phyloP scores from a whole-genome alignment of 2,329 filamentous ascomycete species.

The Eurotiales sp. region DNA sequence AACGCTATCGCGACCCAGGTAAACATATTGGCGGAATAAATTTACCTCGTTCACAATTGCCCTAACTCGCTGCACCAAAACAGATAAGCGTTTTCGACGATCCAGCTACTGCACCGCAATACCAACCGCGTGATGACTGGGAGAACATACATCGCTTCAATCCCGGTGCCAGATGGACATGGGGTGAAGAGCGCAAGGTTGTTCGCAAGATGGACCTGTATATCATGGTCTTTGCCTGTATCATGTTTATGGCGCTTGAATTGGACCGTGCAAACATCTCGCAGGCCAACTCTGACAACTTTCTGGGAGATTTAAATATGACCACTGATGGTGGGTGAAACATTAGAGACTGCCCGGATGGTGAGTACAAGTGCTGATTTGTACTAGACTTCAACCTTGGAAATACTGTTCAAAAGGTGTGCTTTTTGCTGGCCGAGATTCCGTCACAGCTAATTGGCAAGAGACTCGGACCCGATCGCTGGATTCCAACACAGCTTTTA shows the following conservation, averaged over 20 bases:
- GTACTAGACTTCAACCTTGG: conserved; percentile 48
- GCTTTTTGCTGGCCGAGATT: conserved; percentile 53
- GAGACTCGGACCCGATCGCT: conserved; percentile 51
- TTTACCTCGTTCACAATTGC: too few relatives aligned
- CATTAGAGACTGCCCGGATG: too few relatives aligned
- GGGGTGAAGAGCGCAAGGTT: conserved; percentile 39
- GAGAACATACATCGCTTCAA: conserved; percentile 49
- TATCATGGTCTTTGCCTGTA: conserved; percentile 1
- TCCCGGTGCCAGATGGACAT: conserved; percentile 42
- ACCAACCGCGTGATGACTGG: conserved; percentile 39
- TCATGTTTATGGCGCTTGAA: conserved; percentile 8
- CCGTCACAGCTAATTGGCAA: conserved; percentile 60
- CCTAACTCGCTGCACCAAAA: too few relatives aligned
- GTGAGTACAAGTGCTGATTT: conserved; percentile 8
- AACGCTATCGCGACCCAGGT: not conserved
- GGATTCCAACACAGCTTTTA: conserved; percentile 37
- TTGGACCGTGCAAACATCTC: conserved; percentile 5
- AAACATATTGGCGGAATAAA: not conserved
- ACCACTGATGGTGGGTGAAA: conserved; percentile 8
- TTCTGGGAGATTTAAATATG: conserved; percentile 1
- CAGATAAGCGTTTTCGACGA: conserved; percentile 5
- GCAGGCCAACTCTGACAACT: conserved; percentile 4
- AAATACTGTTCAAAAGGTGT: conserved; percentile 52
- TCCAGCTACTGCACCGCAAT: conserved; percentile 18
- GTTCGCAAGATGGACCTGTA: conserved; percentile 23